A percentile compares a stretch with the other conserved stretches of the same genome.
Evolutionary conservation across 2,329 filamentous ascomycete species (phyloP).

Genomic region (Thermothelomyces thermophilus): DNA sequence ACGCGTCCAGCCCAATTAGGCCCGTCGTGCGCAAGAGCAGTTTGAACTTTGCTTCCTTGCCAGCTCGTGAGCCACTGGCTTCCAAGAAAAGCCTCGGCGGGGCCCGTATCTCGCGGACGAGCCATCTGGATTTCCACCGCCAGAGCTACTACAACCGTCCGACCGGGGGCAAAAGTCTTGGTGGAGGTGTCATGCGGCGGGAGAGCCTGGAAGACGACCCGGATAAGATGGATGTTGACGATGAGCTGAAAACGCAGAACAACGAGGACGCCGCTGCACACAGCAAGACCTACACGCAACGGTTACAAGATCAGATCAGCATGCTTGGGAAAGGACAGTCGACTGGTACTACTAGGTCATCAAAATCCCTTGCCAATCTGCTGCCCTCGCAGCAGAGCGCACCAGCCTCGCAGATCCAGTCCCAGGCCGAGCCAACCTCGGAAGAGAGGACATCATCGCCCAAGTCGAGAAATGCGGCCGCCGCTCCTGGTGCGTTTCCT

Average conservation of each 20-base stretch:
- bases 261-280: slow-evolving; percentile 51
- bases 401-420: slow-evolving; percentile 26
- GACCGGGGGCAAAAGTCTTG: slow-evolving; percentile 67
- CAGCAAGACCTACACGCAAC: slow-evolving; percentile 88
- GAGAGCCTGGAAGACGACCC: slow-evolving; percentile 32
- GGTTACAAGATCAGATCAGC: slow-evolving; percentile 87
- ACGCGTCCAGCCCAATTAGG: slow-evolving; percentile 66
- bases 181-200: slow-evolving; percentile 34
- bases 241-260: slow-evolving; percentile 33
- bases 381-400: slow-evolving; percentile 30
- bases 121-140: slow-evolving; percentile 67
- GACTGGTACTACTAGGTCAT: slow-evolving; percentile 37
- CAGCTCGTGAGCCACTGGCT: slow-evolving; percentile 79
- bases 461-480: slow-evolving; percentile 26
- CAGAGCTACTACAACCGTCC: slow-evolving; percentile 68
- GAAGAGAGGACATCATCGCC: slow-evolving; percentile 28
- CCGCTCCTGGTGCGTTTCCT: slow-evolving; percentile 55
- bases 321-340: slow-evolving; percentile 55
- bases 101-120: slow-evolving; percentile 61
- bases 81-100: slow-evolving; percentile 76
- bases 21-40: slow-evolving; percentile 83
- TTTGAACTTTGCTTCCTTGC: slow-evolving; percentile 86
- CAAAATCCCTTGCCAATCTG: slow-evolving; percentile 41
- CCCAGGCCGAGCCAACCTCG: slow-evolving; percentile 14
- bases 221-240: slow-evolving; percentile 49